Percentiles rank a stretch among this genome's conserved stretches.
Evolutionary conservation across 2,329 filamentous ascomycete species (phyloP).

Genomic region (Colletotrichum somersetense): DNA sequence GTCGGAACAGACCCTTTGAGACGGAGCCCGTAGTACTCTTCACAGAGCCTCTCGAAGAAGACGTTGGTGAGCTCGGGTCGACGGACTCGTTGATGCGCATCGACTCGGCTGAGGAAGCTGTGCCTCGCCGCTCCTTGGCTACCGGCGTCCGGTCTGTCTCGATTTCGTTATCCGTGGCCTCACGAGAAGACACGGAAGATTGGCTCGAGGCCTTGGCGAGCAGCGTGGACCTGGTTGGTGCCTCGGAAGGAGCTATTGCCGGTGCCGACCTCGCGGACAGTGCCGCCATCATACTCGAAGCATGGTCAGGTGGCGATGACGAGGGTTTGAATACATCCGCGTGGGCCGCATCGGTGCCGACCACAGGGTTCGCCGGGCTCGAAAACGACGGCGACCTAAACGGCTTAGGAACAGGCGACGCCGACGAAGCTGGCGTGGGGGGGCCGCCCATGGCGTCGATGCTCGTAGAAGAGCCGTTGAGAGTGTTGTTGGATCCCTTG

Average conservation of each 20-base stretch:
- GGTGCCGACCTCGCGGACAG: conserved; percentile 73
- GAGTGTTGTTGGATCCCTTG: conserved; percentile 51
- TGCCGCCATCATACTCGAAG: conserved; percentile 75
- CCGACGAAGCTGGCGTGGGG: conserved; percentile 54
- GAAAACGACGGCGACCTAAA: conserved; percentile 71
- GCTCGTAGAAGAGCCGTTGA: conserved; percentile 61
- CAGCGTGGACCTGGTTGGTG: conserved; percentile 52
- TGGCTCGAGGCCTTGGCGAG: conserved; percentile 57
- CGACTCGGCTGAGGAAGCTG: conserved; percentile 54
- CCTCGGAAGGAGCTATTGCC: conserved; percentile 56
- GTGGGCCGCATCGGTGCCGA: conserved; percentile 75
- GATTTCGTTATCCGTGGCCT: conserved; percentile 56
- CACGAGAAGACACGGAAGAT: conserved; percentile 64
- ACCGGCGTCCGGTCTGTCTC: conserved; percentile 48
- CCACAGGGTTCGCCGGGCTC: conserved; percentile 71
- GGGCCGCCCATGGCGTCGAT: conserved; percentile 54
- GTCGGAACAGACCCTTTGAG: conserved; percentile 56
- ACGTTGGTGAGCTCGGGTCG: conserved; percentile 45
- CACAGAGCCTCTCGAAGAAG: conserved; percentile 50
- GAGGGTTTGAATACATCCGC: conserved; percentile 73
- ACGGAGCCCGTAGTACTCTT: conserved; percentile 57
- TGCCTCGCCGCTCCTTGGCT: conserved; percentile 52
- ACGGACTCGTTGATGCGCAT: conserved; percentile 49
- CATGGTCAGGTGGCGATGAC: conserved; percentile 69
- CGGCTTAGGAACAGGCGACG: conserved; percentile 28